phyloP scores from a whole-genome alignment of 306 rosid species.

The Trifolium fragiferum region DNA sequence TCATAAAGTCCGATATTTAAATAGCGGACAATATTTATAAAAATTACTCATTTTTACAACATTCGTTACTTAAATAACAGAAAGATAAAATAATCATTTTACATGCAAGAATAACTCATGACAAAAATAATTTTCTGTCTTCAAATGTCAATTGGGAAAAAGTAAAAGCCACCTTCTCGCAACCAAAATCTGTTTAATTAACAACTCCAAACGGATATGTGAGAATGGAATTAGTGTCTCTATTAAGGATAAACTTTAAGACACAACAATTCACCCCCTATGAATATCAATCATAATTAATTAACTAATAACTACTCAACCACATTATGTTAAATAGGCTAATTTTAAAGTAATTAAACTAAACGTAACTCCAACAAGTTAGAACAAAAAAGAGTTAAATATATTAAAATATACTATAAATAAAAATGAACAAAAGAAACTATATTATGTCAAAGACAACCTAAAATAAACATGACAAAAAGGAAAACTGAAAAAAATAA shows the following conservation, averaged over 20 bases:
- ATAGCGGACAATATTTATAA: no score
- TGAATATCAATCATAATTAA: background rate
- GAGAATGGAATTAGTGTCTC: conserved; percentile 6
- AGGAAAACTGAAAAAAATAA: conserved; percentile 39
- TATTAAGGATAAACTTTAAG: background rate
- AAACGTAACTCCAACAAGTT: background rate
- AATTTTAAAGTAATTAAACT: background rate
- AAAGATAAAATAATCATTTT: no score
- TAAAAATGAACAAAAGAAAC: background rate
- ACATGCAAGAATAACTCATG: no score
- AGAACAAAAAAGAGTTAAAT: conserved; percentile 7
- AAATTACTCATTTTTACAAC: no score
- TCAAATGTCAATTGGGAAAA: background rate
- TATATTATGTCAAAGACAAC: background rate
- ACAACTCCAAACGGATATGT: background rate
- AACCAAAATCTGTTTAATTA: background rate
- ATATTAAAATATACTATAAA: conserved; percentile 27
- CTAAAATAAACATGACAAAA: conserved; percentile 30
- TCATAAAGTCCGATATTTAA: no score
- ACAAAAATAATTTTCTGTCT: no score
- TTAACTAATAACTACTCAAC: background rate
- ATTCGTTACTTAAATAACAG: no score
- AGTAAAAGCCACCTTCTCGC: background rate
- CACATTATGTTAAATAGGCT: background rate
- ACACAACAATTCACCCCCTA: background rate